Base-by-base conservation (phyloP, 2,329 filamentous ascomycete genomes). In the Aspergillus sp. region DNA sequence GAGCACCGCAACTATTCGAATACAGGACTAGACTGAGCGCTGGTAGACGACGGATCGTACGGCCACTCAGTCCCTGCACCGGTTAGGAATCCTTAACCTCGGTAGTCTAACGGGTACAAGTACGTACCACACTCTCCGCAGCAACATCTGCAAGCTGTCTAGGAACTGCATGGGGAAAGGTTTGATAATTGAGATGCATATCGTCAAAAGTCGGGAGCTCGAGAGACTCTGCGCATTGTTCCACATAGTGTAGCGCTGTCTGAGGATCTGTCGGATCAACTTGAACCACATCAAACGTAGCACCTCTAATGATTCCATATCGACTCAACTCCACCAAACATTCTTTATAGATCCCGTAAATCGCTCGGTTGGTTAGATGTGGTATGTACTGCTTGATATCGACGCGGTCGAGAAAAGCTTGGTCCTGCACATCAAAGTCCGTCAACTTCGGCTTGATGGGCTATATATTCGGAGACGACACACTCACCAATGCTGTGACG, bases 281-380 rank as follows among this genome's bases (percentile, higher is more conserved):
- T 35, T 61, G 57, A 32, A 60, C 42, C 4, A 67, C 59, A 44
- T 68, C 62, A 49, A 69, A 68, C 11, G 59, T 56, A 16, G 49
- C 45, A 1, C 66, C 66, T 17, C 56, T 47, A 35, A 78, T 62
- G 16, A 76, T 57, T 9, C 64, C 68, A 49, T 67, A 66, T 11
- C 66, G 62, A 17, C 73, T 67, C 17, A 79, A 65, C 47, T 78
- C 72, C 52, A 78, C 76, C 13, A 80, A 58, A 35, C 73, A 77
- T n/a, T 70, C 71, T 36, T 73, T 72, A 46, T 79, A 73, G 45
- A 81, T 79, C 49, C 76, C 73, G 59, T 80, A 80, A 14, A 74
- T 70, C 3, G 72, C 72, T 30, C 64, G 62, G 2, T 62, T 54
- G 4, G 67, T 71, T 7, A 78, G 72, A 5, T 63, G 63, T 4